Base-by-base conservation (phyloP, 208 protist species). In the Naegleria lovaniensis region DNA sequence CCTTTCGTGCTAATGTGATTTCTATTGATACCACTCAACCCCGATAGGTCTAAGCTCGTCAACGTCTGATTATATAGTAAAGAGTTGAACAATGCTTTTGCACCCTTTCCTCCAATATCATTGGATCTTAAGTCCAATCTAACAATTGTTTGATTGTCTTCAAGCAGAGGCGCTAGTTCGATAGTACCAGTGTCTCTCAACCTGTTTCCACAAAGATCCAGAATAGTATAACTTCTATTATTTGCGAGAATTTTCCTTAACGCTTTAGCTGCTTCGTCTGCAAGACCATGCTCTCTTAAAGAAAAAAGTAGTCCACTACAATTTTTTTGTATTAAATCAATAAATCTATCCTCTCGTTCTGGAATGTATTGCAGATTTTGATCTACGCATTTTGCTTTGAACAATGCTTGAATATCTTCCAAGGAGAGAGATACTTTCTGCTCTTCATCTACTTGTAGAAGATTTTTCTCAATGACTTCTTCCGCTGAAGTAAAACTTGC, bases 151-250 rank as follows among this genome's bases (percentile, higher is more conserved):
- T 92, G 92, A 91, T 97, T 98, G 15, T 92, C 90, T 39, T 90
- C 92, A 38, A 98, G 92, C 36, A 97, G 93, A 55, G 95, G 93
- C 22, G 95, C 96, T 48, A 98, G 95, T 90, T 90, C 93, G 39
- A 93, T 90, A 7, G 96, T 96, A 0, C 97, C 97, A 22, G 95
- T 94, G 93, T 98, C 96, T 36, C 95, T 92, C 67, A 98, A 93
- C 25, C 95, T 92, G 90, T 98, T 98, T 51, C 96, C 96, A 76
- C 94, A 96, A 0, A 98, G 91, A 87, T 98, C 96, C 19, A 98
- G 92, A 90, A 98, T 94, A 83, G 94, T 96, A 92, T 97, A 98
- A n/a, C 90, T 93, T 43, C 43, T 92, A 90, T 98, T 97, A 5
- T 91, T 87, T 2, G 96, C 96, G 33, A 98, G 92, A 29, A 97